phyloP scores from a whole-genome alignment of 352 stramenopile genomes.

The Phytophthora quininea region DNA sequence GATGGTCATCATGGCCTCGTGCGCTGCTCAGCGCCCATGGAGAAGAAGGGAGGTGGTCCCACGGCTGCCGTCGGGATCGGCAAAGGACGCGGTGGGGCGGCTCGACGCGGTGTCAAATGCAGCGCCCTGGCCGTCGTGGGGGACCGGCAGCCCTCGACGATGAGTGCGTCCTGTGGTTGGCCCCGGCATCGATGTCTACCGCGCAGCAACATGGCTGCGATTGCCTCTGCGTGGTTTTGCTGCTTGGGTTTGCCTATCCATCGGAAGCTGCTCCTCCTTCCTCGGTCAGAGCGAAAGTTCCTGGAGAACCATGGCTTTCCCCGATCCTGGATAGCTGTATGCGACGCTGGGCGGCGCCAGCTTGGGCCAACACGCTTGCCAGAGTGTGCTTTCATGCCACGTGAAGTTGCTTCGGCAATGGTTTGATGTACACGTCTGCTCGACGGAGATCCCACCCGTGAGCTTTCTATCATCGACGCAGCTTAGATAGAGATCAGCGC shows the following conservation, averaged over 20 bases:
- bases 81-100: slow-evolving; percentile 13
- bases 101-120: too few species aligned
- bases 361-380: too few species aligned
- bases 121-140: too few species aligned
- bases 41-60: slow-evolving; percentile 14
- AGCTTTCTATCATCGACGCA: too few species aligned
- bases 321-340: neutral
- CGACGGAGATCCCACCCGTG: too few species aligned
- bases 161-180: too few species aligned
- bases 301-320: neutral
- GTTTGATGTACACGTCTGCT: too few species aligned
- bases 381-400: too few species aligned
- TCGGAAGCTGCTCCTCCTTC: slow-evolving; percentile 9
- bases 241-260: slow-evolving; percentile 19
- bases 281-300: neutral
- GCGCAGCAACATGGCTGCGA: slow-evolving; percentile 9
- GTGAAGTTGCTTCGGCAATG: too few species aligned
- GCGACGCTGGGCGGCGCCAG: neutral
- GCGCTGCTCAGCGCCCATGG: slow-evolving; percentile 2
- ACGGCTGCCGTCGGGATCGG: slow-evolving; percentile 15
- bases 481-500: neutral
- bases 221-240: slow-evolving; percentile 22
- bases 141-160: too few species aligned
- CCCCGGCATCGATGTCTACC: neutral
- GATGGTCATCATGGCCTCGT: too few species aligned